Conservation (phyloP, 345 rosid species). For the Bruguiera gymnorhiza region DNA sequence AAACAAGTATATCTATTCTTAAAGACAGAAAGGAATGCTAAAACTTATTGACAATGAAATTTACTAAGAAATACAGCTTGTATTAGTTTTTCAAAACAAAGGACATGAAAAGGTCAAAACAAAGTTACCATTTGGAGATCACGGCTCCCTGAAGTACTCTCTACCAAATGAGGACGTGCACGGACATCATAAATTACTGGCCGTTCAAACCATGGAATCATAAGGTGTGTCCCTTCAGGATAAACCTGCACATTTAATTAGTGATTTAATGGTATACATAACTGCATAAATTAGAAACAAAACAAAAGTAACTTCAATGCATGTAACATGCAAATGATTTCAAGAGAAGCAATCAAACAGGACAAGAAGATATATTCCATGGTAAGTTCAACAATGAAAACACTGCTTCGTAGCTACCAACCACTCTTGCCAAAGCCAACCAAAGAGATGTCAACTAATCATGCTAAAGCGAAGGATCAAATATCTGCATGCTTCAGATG, state of each 20-base stretch:
- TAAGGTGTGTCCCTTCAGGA: slow-evolving; percentile 90
- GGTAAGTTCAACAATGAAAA: too few relatives aligned
- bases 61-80: too few relatives aligned
- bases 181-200: slow-evolving; percentile 75
- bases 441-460: background rate
- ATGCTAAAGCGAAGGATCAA: background rate
- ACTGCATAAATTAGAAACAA: background rate
- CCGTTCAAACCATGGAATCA: slow-evolving; percentile 91
- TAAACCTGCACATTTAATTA: slow-evolving; percentile 53
- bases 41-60: background rate
- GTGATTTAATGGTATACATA: background rate
- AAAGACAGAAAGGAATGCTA: too few relatives aligned
- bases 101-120: too few relatives aligned
- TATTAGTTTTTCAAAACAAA: too few relatives aligned
- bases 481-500: background rate
- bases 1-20: too few relatives aligned
- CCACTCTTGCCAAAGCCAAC: background rate
- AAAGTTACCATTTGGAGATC: slow-evolving; percentile 20
- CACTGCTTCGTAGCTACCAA: too few relatives aligned
- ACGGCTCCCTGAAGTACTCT: slow-evolving; percentile 16
- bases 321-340: background rate
- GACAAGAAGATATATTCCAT: background rate
- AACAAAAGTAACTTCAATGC: background rate
- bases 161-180: slow-evolving; percentile 11
- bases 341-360: background rate